phyloP scores from a whole-genome alignment of 176 grass and related monocot genomes.

The Avena insularis region DNA sequence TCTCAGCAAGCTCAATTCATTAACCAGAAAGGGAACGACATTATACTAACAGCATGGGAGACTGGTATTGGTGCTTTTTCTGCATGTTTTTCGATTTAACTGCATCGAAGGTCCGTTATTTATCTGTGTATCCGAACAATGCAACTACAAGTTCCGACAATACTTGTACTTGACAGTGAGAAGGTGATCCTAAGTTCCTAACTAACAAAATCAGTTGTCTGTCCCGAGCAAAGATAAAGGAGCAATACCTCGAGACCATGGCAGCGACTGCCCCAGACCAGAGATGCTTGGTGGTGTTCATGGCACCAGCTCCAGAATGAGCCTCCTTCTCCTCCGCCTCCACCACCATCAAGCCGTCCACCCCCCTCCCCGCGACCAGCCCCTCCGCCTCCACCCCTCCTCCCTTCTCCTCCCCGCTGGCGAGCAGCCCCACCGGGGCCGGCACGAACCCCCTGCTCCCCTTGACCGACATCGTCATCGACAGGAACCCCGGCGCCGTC shows the following conservation, averaged over 20 bases:
- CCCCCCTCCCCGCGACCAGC: constrained; percentile 28
- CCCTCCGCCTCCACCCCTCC: constrained; percentile 59
- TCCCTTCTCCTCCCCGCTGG: constrained; percentile 56
- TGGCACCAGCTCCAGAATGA: constrained; percentile 57
- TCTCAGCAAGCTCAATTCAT: neutral
- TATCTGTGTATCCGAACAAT: neutral
- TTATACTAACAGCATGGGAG: neutral
- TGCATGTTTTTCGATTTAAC: neutral
- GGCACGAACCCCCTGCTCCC: constrained; percentile 57
- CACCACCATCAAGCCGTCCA: constrained; percentile 25
- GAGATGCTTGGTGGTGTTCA: constrained; percentile 91
- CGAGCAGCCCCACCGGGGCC: constrained; percentile 60
- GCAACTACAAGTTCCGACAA: neutral
- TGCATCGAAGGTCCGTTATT: neutral
- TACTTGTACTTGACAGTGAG: neutral
- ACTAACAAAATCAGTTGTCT: neutral
- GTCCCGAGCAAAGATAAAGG: neutral
- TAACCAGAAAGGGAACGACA: neutral
- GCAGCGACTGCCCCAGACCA: constrained; percentile 92
- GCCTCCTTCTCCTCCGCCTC: constrained; percentile 39
- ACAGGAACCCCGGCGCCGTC: constrained; percentile 56
- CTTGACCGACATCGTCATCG: constrained; percentile 86
- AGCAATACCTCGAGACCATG: constrained; percentile 85
- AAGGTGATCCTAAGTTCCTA: neutral
- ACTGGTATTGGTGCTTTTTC: neutral